Evolutionary conservation across 2,329 filamentous ascomycete species (phyloP).

Genomic region (Microcyclospora pomicola): DNA sequence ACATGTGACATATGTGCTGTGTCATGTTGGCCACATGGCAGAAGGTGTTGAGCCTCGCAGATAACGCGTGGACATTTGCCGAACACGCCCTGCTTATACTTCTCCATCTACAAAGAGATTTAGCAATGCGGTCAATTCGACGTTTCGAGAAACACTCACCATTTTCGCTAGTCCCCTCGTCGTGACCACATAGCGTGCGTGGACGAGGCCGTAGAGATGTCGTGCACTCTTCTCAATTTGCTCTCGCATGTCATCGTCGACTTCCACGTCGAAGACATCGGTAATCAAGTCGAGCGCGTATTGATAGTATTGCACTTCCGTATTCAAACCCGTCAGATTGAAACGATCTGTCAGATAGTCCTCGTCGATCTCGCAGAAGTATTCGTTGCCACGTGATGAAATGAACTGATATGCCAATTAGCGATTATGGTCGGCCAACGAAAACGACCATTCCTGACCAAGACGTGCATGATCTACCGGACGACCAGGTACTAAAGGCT

Average conservation of each 20-base stretch:
- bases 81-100: slow-evolving; percentile 97
- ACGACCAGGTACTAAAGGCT: no score
- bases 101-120: slow-evolving; percentile 60
- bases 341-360: slow-evolving; percentile 97
- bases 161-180: slow-evolving; percentile 90
- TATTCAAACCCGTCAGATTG: slow-evolving; percentile 93
- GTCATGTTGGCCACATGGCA: slow-evolving; percentile 91
- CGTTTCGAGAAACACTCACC: slow-evolving; percentile 42
- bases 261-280: slow-evolving; percentile 96
- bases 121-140: not conserved
- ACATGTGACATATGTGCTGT: slow-evolving; percentile 76
- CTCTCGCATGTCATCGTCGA: slow-evolving; percentile 95
- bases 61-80: slow-evolving; percentile 95
- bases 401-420: slow-evolving; percentile 56
- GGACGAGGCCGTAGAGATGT: slow-evolving; percentile 89
- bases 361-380: slow-evolving; percentile 99
- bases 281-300: slow-evolving; percentile 96
- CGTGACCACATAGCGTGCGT: slow-evolving; percentile 92
- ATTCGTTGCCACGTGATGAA: slow-evolving; percentile 92
- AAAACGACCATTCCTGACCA: no score
- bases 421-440: no score
- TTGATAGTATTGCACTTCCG: slow-evolving; percentile 96
- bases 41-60: slow-evolving; percentile 82
- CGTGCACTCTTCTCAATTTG: slow-evolving; percentile 94
- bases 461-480: no score